Conservation (phyloP, 139 green algal genomes). For the Nannochloris sp. region DNA sequence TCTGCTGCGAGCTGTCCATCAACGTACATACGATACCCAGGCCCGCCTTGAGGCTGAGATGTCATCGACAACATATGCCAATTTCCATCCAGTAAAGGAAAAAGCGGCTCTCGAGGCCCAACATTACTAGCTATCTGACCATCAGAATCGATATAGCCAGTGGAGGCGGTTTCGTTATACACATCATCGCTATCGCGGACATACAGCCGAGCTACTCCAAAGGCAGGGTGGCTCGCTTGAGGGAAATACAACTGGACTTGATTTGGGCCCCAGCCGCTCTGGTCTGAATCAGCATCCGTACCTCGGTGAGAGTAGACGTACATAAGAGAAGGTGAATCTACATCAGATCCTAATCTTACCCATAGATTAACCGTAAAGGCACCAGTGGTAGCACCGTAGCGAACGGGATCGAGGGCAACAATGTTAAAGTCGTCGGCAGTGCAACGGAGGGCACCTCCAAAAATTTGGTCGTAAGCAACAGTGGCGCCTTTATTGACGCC, state of each 20-base stretch:
- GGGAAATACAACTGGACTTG: slow-evolving; percentile 31
- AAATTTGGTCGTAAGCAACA: slow-evolving; percentile 19
- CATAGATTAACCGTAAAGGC: slow-evolving; percentile 56
- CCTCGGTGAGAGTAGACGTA: slow-evolving; percentile 47
- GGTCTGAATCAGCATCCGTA: background rate
- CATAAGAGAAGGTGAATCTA: slow-evolving; percentile 14
- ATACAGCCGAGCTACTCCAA: slow-evolving; percentile 33
- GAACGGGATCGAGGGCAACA: slow-evolving; percentile 27
- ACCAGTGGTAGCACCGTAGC: slow-evolving; percentile 28
- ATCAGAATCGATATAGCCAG: slow-evolving; percentile 43
- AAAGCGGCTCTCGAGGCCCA: background rate
- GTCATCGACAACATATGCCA: slow-evolving; percentile 66
- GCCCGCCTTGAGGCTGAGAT: slow-evolving; percentile 15
- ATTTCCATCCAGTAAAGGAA: slow-evolving; percentile 26
- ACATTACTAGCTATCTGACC: background rate
- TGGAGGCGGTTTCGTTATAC: background rate
- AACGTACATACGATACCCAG: slow-evolving; percentile 35
- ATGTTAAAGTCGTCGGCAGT: slow-evolving; percentile 1
- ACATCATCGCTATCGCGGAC: slow-evolving; percentile 47
- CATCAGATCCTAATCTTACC: slow-evolving; percentile 27
- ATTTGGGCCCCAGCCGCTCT: slow-evolving; percentile 18
- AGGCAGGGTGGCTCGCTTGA: slow-evolving; percentile 2
- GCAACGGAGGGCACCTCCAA: slow-evolving; percentile 29
- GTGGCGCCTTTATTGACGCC: background rate
- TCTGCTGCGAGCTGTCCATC: slow-evolving; percentile 28